Base-by-base conservation (phyloP, 306 rosid genomes). In the Vachellia collinsii region DNA sequence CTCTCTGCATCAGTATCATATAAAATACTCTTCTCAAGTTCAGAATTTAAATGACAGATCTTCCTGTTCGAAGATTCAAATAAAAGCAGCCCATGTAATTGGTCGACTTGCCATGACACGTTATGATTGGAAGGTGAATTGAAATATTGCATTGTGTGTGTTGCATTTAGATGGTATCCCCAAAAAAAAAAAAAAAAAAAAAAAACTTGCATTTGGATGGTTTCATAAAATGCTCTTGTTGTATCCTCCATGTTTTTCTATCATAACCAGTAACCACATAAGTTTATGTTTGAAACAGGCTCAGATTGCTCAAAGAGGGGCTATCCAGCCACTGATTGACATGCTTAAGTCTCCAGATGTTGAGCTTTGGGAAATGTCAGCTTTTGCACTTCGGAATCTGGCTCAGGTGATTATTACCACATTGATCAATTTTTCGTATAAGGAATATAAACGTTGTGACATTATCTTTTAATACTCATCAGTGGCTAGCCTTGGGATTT, bases 331-430 rank as follows among this genome's bases (percentile, higher is more conserved):
- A 75, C 82, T 93, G 70, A 85, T 95, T 83, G 93, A 87, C 77
- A 90, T 95, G 97, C 99, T 95, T 20, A 88, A 89, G 77, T 95
- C 94, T 47, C 59, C 92, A 8, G 97, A 93, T 63, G 85, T 82
- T 34, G 89, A 89, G 59, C 87, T 91, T 54, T 85, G 76, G 81
- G 98, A 95, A 79, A 93, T 93, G 98, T 86, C 99, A 29, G 87
- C 97, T 81, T 95, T 95, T 93, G 98, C 99, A 10, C 86, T 95
- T 85, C 94, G 98, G 78, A 89, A 93, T 74, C 84, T 95, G 86
- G 97, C 99, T 25, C 98, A 93, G 99, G 99, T 95, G 69, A 83
- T 56, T 65, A 72, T 54, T 74, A 16, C 74, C 65, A 20, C 76
- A 66, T 75, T 58, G 3, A 42, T 37, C 2, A 51, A 25, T 70